Evolutionary conservation across 805 yeast species (phyloP).

Genomic region (Metschnikowia colocasiae): DNA sequence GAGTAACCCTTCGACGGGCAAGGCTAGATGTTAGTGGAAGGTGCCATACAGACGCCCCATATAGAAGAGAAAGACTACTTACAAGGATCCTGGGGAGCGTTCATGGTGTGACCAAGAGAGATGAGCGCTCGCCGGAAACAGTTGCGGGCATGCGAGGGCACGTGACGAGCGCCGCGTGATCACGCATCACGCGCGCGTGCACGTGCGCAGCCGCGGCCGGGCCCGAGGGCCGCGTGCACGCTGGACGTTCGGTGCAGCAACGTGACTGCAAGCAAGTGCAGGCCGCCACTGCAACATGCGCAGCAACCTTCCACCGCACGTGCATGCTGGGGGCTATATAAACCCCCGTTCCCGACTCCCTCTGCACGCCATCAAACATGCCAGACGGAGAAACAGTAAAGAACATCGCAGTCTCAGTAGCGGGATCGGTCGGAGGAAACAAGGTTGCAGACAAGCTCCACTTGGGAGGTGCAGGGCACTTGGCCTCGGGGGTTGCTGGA

Average conservation of each 20-base stretch:
- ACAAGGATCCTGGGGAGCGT: conserved; percentile 23
- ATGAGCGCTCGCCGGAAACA: too few species aligned
- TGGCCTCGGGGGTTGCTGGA: conserved; percentile 33
- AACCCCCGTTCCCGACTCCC: not conserved
- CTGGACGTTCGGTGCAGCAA: not conserved
- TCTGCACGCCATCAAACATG: not conserved
- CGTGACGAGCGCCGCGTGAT: too few species aligned
- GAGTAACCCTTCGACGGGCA: conserved; percentile 39
- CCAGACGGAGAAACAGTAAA: conserved; percentile 23
- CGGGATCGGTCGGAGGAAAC: conserved; percentile 39
- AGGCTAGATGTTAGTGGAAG: conserved; percentile 22
- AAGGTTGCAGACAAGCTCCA: conserved; percentile 33
- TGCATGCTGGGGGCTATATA: not conserved
- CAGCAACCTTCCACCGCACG: not conserved
- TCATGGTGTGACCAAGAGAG: too few species aligned
- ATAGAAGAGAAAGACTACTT: conserved; percentile 12
- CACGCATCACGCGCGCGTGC: too few species aligned
- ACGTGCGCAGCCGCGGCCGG: too few species aligned
- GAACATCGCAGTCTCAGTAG: conserved; percentile 34
- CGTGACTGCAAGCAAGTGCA: not conserved
- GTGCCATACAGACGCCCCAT: not conserved
- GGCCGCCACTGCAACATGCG: not conserved
- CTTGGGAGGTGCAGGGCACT: conserved; percentile 32
- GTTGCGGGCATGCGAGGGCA: too few species aligned
- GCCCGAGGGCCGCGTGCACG: too few species aligned